A percentile compares a stretch with the other conserved stretches of the same genome.
Conservation (phyloP, 2,329 filamentous ascomycete species). For the Ophiostoma ips region DNA sequence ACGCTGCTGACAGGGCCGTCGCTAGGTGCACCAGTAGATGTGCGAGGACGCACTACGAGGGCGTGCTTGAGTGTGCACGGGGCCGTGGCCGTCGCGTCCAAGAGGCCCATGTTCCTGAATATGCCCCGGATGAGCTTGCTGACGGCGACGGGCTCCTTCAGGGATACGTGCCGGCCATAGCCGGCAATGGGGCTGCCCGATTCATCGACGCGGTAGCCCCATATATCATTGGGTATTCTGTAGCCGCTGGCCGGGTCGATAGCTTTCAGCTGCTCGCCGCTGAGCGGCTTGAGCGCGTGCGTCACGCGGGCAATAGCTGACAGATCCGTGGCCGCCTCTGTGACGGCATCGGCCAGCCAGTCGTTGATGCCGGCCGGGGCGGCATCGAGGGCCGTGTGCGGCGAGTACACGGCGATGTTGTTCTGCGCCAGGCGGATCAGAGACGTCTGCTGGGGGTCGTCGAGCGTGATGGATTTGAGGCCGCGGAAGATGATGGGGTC, state of each 20-base stretch:
- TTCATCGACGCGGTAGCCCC: too few relatives aligned
- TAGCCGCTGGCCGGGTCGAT: too few relatives aligned
- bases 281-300: conserved; percentile 20
- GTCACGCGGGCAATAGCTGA: conserved; percentile 16
- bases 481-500: conserved; percentile 91
- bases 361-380: conserved; percentile 75
- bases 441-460: conserved; percentile 74
- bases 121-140: conserved; percentile 36
- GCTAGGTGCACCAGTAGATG: conserved; percentile 17
- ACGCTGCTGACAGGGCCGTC: conserved; percentile 36
- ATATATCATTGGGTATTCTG: too few relatives aligned
- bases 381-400: conserved; percentile 89
- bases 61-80: conserved; percentile 24
- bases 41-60: conserved; percentile 23
- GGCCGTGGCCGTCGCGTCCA: conserved; percentile 21
- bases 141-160: conserved; percentile 26
- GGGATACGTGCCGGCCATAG: conserved; percentile 37
- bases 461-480: conserved; percentile 74
- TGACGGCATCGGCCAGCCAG: conserved; percentile 82
- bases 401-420: conserved; percentile 89
- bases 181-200: too few relatives aligned
- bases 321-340: not conserved
- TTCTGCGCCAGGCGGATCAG: conserved; percentile 69
- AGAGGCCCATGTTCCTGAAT: conserved; percentile 48
- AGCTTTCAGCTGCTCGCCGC: conserved; percentile 27